Percentiles rank a stretch among this genome's conserved stretches.
phyloP scores from a whole-genome alignment of 2,329 filamentous ascomycete genomes.

The Pseudophaeomoniella oleicola region DNA sequence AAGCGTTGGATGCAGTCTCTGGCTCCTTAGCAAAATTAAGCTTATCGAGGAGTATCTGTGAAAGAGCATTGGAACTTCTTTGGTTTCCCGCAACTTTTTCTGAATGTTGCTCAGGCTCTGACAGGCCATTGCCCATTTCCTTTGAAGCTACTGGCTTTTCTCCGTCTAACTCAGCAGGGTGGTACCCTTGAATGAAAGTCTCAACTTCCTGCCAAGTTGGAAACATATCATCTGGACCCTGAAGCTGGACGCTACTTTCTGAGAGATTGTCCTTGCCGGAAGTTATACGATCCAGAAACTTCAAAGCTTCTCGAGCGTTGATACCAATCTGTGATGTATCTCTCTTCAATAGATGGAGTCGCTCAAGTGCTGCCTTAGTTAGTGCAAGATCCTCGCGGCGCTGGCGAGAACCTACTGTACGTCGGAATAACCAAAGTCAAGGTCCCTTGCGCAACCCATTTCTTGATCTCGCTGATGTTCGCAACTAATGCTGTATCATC shows the following conservation, averaged over 20 bases:
- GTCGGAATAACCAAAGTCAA: slow-evolving; percentile 36
- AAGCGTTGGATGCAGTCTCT: slow-evolving; percentile 23
- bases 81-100: not conserved
- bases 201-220: slow-evolving; percentile 30
- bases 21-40: slow-evolving; percentile 30
- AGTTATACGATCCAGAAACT: slow-evolving; percentile 35
- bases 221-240: slow-evolving; percentile 35
- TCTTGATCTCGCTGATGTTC: slow-evolving; percentile 37
- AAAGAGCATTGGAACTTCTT: slow-evolving; percentile 20
- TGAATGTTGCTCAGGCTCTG: slow-evolving; percentile 3
- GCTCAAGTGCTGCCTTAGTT: slow-evolving; percentile 25
- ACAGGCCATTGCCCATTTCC: slow-evolving; percentile 4
- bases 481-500: slow-evolving; percentile 37
- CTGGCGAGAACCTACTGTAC: slow-evolving; percentile 25
- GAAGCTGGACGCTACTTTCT: slow-evolving; percentile 27
- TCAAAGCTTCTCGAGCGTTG: slow-evolving; percentile 36
- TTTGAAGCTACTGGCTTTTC: slow-evolving; percentile 7
- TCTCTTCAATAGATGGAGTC: slow-evolving; percentile 29
- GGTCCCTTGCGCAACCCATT: slow-evolving; percentile 33
- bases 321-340: slow-evolving; percentile 30
- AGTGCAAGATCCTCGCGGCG: slow-evolving; percentile 2
- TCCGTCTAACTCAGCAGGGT: slow-evolving; percentile 13
- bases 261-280: slow-evolving; percentile 29
- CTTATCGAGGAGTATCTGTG: slow-evolving; percentile 32
- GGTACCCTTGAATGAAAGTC: slow-evolving; percentile 26